Conservation (phyloP, 108 stramenopile species). For the Cyclotella kingstonii region DNA sequence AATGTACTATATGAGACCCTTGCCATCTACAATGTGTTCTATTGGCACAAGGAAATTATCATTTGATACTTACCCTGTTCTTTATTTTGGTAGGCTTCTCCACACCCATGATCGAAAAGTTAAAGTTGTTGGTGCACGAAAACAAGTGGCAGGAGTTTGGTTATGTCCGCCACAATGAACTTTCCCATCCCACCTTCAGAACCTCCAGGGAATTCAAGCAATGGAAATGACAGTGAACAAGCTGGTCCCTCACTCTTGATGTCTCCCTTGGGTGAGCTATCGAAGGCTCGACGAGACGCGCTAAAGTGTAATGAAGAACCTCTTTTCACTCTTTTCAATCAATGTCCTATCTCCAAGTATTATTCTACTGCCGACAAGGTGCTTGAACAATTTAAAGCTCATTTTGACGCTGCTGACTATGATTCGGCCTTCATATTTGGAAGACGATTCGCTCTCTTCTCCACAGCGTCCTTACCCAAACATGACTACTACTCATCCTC, state of each 20-base stretch:
- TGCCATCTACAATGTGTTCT: too few relatives aligned
- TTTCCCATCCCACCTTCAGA: slow-evolving; percentile 9
- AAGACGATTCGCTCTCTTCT: slow-evolving; percentile 72
- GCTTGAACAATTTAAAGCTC: slow-evolving; percentile 48
- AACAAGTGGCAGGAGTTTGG: too few relatives aligned
- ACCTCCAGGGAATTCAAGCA: slow-evolving; percentile 4
- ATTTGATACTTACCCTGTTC: too few relatives aligned
- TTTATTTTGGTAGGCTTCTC: too few relatives aligned
- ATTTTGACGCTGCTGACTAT: slow-evolving; percentile 40
- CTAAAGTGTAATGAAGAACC: slow-evolving; percentile 31
- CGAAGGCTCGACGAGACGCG: slow-evolving; percentile 28
- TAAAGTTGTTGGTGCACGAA: too few relatives aligned
- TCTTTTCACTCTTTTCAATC: slow-evolving; percentile 54
- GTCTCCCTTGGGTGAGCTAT: slow-evolving; percentile 18
- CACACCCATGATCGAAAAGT: too few relatives aligned
- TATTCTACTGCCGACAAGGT: slow-evolving; percentile 77
- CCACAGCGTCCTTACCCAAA: slow-evolving; percentile 56
- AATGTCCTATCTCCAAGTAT: slow-evolving; percentile 72
- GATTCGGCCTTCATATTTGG: slow-evolving; percentile 84
- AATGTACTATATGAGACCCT: too few relatives aligned
- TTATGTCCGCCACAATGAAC: slow-evolving; percentile 11
- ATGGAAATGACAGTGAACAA: neutral
- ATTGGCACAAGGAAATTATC: too few relatives aligned
- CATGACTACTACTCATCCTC: slow-evolving; percentile 72
- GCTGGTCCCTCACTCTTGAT: neutral